Base-by-base conservation (phyloP, 2,329 filamentous ascomycete species). In the Zymoseptoria tritici region DNA sequence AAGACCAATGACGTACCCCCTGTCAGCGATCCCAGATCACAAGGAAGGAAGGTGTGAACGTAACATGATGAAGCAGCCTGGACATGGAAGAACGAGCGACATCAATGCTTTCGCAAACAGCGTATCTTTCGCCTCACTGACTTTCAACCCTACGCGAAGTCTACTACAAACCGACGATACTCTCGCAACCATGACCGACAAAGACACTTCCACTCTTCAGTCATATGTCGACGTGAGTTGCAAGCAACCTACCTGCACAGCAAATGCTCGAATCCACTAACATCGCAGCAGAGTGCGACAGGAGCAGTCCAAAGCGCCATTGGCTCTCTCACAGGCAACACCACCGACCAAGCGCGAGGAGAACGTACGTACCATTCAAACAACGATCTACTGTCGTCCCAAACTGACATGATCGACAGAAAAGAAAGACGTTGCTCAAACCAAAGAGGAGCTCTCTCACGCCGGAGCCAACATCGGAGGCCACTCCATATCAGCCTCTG, bases 391-490 rank as follows among this genome's bases (percentile, higher is more conserved):
- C 5, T 16, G 16, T 16, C 16, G 13, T 46, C 16, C 13, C 36
- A 7, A n/a, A 16, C 16, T 46, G 13, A 46, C 36, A 7, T n/a
- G 36, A 16, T n/a, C 36, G 6, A 2, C 36, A 46, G 36, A 46
- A 46, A 46, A 46, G 36, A 80, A 92, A 77, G 76, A 83, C 68
- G 80, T 86, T 73, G 88, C 85, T 19, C 75, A 85, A 3, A 77
- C 80, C 63, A 86, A 92, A 75, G 78, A 91, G 68, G 83, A 89
- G 56, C 83, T 86, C 65, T 94, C 90, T 5, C 87, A 96, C 73
- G 82, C 88, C 4, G 83, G 88, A 16, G 81, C 81, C 65, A 93
- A 91, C 74, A 73, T 88, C n/a, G 91, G 89, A 4, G 86, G 88
- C 61, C 79, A 86, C 72, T 84, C 86, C 22, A 81, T 89, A 60